Conservation (phyloP, 2,329 filamentous ascomycete species). For the Onygenales sp. region DNA sequence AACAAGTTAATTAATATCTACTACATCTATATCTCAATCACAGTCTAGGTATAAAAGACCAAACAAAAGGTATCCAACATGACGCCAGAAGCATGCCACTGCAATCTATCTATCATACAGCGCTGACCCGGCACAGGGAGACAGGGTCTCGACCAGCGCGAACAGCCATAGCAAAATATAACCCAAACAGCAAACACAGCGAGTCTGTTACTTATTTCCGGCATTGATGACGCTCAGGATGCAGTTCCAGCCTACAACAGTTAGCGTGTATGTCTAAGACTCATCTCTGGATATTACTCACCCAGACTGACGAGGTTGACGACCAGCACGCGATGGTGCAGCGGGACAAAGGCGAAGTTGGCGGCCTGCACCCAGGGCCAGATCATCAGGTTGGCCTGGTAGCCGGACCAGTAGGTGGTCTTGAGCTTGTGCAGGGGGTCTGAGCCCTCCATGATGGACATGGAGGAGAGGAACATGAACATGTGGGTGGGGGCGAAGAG, state of each 20-base stretch:
- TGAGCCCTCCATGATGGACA: slow-evolving; percentile 71
- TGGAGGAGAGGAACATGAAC: slow-evolving; percentile 68
- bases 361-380: slow-evolving; percentile 78
- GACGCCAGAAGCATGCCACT: background rate
- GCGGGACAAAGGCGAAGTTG: slow-evolving; percentile 81
- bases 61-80: no score
- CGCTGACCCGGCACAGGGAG: background rate
- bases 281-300: slow-evolving; percentile 25
- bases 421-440: slow-evolving; percentile 59
- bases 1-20: no score
- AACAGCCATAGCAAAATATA: slow-evolving; percentile 29
- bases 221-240: slow-evolving; percentile 48
- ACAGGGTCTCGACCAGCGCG: background rate
- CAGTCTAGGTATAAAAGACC: no score
- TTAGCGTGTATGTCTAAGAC: no score
- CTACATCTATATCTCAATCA: no score
- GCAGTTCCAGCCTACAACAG: slow-evolving; percentile 46
- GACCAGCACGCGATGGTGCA: slow-evolving; percentile 73
- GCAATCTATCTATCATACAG: background rate
- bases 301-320: slow-evolving; percentile 73
- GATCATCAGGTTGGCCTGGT: slow-evolving; percentile 76
- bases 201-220: slow-evolving; percentile 19
- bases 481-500: slow-evolving; percentile 80
- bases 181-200: slow-evolving; percentile 2
- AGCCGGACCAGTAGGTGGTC: slow-evolving; percentile 59